A percentile compares a stretch with the other conserved stretches of the same genome.
Conservation (phyloP, 441 rosid genomes). For the Kokia cookei region DNA sequence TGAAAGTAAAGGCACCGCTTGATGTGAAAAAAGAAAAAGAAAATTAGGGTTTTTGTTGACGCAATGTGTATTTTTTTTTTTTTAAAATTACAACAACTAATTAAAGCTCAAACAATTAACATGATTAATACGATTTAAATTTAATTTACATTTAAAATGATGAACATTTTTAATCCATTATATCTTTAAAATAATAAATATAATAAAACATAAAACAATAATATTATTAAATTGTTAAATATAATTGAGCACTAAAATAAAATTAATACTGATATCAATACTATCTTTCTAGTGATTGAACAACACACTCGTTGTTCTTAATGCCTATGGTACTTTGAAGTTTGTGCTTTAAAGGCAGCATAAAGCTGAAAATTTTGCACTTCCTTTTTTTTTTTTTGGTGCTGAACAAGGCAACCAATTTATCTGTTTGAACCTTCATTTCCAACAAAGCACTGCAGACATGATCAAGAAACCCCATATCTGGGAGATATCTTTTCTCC, state of each 20-base stretch:
- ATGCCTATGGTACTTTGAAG: slow-evolving; percentile 5
- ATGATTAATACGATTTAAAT: too few relatives aligned
- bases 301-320: slow-evolving; percentile 9
- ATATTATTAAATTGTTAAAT: too few relatives aligned
- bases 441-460: neutral
- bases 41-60: neutral
- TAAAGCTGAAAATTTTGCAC: neutral
- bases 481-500: neutral
- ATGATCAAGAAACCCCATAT: neutral
- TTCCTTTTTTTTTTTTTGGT: neutral
- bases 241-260: neutral
- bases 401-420: neutral
- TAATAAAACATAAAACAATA: neutral
- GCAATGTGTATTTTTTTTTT: neutral
- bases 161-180: too few relatives aligned
- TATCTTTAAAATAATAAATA: neutral
- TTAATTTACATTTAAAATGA: too few relatives aligned
- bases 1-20: neutral
- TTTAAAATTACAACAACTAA: too few relatives aligned
- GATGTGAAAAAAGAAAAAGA: neutral
- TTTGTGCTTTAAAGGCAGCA: slow-evolving; percentile 5
- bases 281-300: neutral
- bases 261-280: neutral
- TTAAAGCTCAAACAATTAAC: too few relatives aligned
- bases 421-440: neutral